These are phyloP conservation scores for Sphenostylis stenocarpa DNA, from an alignment of 306 rosid genomes.

Conservation along the genomic window DNA sequence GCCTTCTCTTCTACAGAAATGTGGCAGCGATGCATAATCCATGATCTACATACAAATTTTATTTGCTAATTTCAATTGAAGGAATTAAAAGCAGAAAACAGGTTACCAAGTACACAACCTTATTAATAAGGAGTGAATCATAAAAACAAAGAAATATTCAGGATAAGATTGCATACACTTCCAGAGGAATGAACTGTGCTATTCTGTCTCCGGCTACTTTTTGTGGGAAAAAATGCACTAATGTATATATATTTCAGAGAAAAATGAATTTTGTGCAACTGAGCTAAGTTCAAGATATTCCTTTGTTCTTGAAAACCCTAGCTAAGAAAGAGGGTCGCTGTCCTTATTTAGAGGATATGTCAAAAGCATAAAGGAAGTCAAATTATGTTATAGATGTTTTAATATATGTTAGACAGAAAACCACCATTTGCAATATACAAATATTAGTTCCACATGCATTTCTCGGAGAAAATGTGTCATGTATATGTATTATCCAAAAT, in stretches of 20 bases:
- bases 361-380: no score
- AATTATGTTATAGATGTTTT: no score
- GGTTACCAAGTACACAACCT: background rate
- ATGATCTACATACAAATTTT: slow-evolving; percentile 59
- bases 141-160: slow-evolving; percentile 8
- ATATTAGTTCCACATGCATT: background rate
- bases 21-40: slow-evolving; percentile 78
- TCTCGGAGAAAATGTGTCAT: background rate
- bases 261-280: no score
- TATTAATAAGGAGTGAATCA: background rate
- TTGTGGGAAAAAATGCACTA: background rate
- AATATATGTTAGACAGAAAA: no score
- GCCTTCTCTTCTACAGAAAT: slow-evolving; percentile 73
- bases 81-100: background rate
- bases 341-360: no score
- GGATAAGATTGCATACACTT: background rate
- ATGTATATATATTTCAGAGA: background rate
- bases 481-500: background rate
- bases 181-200: background rate
- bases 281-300: no score
- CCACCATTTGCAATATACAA: no score
- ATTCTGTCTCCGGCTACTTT: background rate
- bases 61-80: slow-evolving; percentile 24
- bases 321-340: no score
- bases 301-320: no score